Percentiles rank a stretch among this genome's conserved stretches.
These are phyloP conservation scores for Arachis stenosperma DNA, from an alignment of 306 rosid genomes.

Conservation along the genomic window DNA sequence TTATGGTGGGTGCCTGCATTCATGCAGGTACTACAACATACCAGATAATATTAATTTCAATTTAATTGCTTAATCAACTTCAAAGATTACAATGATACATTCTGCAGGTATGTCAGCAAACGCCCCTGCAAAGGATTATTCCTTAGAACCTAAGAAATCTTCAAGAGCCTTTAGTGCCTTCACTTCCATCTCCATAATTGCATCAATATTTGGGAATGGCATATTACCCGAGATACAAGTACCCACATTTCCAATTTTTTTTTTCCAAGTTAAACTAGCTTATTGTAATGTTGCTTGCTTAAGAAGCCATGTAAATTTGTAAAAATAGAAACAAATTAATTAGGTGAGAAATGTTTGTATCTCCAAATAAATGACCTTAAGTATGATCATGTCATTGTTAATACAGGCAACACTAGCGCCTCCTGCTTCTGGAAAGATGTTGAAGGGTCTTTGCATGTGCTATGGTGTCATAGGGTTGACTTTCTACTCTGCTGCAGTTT, in stretches of 20 bases:
- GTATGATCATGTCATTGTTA: constrained; percentile 1
- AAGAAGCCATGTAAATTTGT: not conserved
- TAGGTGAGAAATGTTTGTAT: not conserved
- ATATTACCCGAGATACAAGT: constrained; percentile 85
- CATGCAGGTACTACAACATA: constrained; percentile 49
- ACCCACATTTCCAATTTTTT: constrained; percentile 22
- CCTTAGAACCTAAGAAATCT: constrained; percentile 52
- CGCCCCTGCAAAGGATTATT: constrained; percentile 53
- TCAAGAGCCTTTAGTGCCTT: constrained; percentile 63
- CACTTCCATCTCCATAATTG: constrained; percentile 75
- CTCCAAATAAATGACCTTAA: not conserved
- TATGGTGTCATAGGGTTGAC: constrained; percentile 64
- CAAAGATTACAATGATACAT: too few species aligned
- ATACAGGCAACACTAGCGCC: constrained; percentile 81
- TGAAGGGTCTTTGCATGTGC: constrained; percentile 77
- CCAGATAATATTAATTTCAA: too few species aligned
- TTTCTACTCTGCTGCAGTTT: constrained; percentile 65
- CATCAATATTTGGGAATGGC: constrained; percentile 77
- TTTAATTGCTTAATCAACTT: constrained; percentile 2
- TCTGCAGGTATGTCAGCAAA: constrained; percentile 50
- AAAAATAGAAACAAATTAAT: not conserved
- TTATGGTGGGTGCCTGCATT: constrained; percentile 63
- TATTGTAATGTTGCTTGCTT: not conserved
- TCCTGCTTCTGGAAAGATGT: constrained; percentile 80
- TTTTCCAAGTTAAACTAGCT: not conserved